Percentiles rank a stretch among this genome's conserved stretches.
Conservation (phyloP, 2,329 filamentous ascomycete genomes). For the Acrocalymma vagum region DNA sequence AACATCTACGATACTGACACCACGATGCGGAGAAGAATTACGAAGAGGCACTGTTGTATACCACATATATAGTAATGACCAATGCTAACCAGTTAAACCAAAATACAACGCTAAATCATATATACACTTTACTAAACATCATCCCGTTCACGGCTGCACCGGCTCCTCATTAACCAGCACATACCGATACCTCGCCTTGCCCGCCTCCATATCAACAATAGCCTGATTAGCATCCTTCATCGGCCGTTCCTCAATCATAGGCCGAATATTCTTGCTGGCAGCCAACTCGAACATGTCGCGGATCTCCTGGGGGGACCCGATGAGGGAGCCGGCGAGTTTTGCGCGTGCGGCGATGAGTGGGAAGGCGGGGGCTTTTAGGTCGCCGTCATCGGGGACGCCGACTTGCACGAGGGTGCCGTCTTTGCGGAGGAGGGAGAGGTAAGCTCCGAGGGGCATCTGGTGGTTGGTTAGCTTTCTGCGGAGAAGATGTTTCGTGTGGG, state of each 20-base stretch:
- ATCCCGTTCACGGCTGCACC: too few relatives aligned
- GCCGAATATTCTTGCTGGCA: slow-evolving; percentile 65
- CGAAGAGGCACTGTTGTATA: too few relatives aligned
- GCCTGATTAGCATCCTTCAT: slow-evolving; percentile 64
- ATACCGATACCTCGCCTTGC: slow-evolving; percentile 59
- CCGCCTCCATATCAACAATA: slow-evolving; percentile 64
- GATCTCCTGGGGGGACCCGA: slow-evolving; percentile 33
- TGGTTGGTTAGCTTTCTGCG: too few relatives aligned
- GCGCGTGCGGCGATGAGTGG: slow-evolving; percentile 52
- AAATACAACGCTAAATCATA: too few relatives aligned
- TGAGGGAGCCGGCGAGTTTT: slow-evolving; percentile 32
- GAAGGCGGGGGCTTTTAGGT: slow-evolving; percentile 58
- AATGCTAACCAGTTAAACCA: too few relatives aligned
- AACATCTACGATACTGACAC: too few relatives aligned
- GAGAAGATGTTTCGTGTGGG: too few relatives aligned
- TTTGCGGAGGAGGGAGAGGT: slow-evolving; percentile 66
- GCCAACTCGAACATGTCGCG: slow-evolving; percentile 62
- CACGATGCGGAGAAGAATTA: too few relatives aligned
- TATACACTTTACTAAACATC: too few relatives aligned
- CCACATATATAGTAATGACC: too few relatives aligned
- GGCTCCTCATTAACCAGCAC: slow-evolving; percentile 39
- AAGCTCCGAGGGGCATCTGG: slow-evolving; percentile 64
- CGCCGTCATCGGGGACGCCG: slow-evolving; percentile 67
- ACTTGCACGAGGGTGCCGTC: slow-evolving; percentile 72
- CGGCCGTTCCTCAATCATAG: slow-evolving; percentile 69